A percentile compares a stretch with the other conserved stretches of the same genome.
Conservation (phyloP, 371 early-diverging fungal genomes). For the Actinomucor elegans region DNA sequence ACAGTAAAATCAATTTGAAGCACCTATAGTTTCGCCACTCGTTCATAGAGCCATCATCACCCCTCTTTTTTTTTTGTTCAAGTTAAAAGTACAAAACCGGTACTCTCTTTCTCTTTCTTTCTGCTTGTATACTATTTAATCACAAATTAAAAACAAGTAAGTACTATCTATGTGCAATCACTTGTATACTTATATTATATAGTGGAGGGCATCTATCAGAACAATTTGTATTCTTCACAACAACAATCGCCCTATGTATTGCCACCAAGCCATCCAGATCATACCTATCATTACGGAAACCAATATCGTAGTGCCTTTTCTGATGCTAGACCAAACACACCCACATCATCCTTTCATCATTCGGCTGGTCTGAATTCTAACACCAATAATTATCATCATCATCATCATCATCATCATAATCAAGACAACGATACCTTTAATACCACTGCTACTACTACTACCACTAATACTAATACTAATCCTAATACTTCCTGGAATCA, state of each 20-base stretch:
- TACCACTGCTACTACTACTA: neutral
- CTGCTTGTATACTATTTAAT: neutral
- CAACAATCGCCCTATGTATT: slow-evolving; percentile 31
- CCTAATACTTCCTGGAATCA: neutral
- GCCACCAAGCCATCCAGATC: slow-evolving; percentile 19
- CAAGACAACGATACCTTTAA: neutral
- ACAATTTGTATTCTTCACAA: slow-evolving; percentile 31
- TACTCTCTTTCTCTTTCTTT: slow-evolving; percentile 5
- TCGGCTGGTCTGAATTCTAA: slow-evolving; percentile 19
- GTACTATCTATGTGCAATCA: neutral
- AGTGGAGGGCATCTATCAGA: slow-evolving; percentile 46
- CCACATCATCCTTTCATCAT: slow-evolving; percentile 12
- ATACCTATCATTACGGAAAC: slow-evolving; percentile 18
- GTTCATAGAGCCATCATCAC: neutral
- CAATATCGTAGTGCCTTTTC: slow-evolving; percentile 38
- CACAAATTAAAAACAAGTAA: neutral
- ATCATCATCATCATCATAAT: neutral
- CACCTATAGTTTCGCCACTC: slow-evolving; percentile 13
- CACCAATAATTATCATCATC: neutral
- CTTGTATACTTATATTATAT: neutral
- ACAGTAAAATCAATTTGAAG: slow-evolving; percentile 26
- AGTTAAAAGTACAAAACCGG: too few relatives aligned
- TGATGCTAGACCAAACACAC: slow-evolving; percentile 22
- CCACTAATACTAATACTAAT: neutral
- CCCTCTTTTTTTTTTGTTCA: neutral